A percentile compares a stretch with the other conserved stretches of the same genome.
These are phyloP conservation scores for Flaveria brownii DNA, from an alignment of 129 eudicot species.

Conservation along the genomic window DNA sequence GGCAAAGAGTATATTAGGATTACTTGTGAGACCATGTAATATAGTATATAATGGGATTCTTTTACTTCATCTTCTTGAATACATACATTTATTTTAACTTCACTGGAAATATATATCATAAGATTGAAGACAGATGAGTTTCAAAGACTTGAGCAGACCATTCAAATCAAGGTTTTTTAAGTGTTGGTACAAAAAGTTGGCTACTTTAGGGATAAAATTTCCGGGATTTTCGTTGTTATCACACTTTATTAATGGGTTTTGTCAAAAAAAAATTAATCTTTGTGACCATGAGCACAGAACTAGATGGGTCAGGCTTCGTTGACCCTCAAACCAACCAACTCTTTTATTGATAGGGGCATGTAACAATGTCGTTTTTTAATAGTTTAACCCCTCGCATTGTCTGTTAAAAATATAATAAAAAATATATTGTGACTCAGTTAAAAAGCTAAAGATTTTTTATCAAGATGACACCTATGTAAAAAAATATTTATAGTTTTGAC, in stretches of 20 bases:
- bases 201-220: background rate
- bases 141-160: background rate
- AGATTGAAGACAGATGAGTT: background rate
- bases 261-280: background rate
- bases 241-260: background rate
- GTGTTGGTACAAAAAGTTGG: background rate
- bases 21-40: background rate
- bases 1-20: background rate
- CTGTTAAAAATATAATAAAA: no score
- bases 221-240: background rate
- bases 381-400: no score
- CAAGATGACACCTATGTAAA: background rate
- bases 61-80: background rate
- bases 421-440: background rate
- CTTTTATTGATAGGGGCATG: no score
- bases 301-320: no score
- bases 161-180: background rate
- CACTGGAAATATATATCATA: background rate
- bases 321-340: no score
- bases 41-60: background rate
- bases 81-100: no score
- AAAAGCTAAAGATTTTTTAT: background rate
- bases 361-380: no score
- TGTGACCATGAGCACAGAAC: no score
- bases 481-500: background rate